Evolutionary conservation across 164 flowering plant genomes (phyloP).

Genomic region (Kalanchoe fedtschenkoi): DNA sequence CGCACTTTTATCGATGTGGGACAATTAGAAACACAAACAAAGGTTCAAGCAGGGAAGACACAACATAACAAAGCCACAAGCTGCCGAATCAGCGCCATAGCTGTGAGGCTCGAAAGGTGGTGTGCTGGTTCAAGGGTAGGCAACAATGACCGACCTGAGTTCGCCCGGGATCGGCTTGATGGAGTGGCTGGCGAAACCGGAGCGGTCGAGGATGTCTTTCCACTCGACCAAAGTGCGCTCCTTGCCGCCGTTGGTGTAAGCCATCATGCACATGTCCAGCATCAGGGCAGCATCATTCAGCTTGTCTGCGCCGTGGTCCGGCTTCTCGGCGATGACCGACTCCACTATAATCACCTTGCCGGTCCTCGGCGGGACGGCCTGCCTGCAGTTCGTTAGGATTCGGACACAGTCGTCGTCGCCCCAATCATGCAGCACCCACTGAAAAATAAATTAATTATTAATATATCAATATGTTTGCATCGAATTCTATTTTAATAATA

Average conservation of each 20-base stretch:
- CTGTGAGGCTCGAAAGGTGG: too few relatives aligned
- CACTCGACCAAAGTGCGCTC: constrained; percentile 49
- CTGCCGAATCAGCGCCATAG: background rate
- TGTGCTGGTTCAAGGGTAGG: constrained; percentile 22
- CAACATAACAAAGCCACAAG: background rate
- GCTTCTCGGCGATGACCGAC: background rate
- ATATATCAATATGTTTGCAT: background rate
- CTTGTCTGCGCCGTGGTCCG: constrained; percentile 3
- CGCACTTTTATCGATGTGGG: too few relatives aligned
- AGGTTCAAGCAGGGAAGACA: too few relatives aligned
- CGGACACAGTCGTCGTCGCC: constrained; percentile 54
- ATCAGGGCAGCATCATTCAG: constrained; percentile 25
- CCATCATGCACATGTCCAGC: constrained; percentile 68
- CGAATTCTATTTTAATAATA: background rate
- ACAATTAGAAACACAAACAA: too few relatives aligned
- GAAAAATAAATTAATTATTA: background rate
- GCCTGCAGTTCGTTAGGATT: constrained; percentile 40
- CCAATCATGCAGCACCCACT: constrained; percentile 73
- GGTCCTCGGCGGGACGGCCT: constrained; percentile 33
- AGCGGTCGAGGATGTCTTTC: constrained; percentile 25
- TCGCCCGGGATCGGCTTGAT: constrained; percentile 19
- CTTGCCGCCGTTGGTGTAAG: constrained; percentile 40
- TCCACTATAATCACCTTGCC: constrained; percentile 45
- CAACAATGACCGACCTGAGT: constrained; percentile 36
- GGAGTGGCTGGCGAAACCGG: constrained; percentile 32